Percentiles rank a stretch among this genome's conserved stretches.
Evolutionary conservation across 2,329 filamentous ascomycete species (phyloP).

Genomic region (Colletotrichum cuscutae): DNA sequence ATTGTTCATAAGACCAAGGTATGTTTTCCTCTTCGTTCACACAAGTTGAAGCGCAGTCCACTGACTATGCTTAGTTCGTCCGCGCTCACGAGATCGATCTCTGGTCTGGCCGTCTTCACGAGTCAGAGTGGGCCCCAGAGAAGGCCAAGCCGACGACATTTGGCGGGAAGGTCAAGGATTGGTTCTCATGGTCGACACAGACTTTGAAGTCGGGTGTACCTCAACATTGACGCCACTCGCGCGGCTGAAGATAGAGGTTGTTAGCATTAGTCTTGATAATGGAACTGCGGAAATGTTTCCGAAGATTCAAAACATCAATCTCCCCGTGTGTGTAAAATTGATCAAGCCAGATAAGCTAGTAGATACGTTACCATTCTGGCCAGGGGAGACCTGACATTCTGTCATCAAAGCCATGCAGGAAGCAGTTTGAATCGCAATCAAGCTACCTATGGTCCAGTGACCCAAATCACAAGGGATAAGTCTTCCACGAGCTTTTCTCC

Average conservation of each 20-base stretch:
- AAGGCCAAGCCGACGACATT: slow-evolving; percentile 26
- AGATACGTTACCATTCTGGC: background rate
- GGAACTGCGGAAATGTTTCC: background rate
- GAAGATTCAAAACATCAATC: background rate
- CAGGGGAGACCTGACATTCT: background rate
- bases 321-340: background rate
- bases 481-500: no score
- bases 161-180: slow-evolving; percentile 25
- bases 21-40: background rate
- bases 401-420: background rate
- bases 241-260: background rate
- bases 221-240: no score
- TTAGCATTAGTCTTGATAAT: background rate
- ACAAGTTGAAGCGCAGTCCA: no score
- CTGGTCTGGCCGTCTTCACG: slow-evolving; percentile 39
- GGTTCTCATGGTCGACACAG: slow-evolving; percentile 19
- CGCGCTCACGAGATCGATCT: slow-evolving; percentile 40
- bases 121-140: slow-evolving; percentile 26
- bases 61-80: slow-evolving; percentile 34
- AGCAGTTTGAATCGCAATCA: background rate
- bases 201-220: background rate
- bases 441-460: background rate
- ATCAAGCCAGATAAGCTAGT: background rate
- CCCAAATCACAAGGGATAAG: background rate
- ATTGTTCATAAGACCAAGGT: slow-evolving; percentile 37